phyloP scores from a whole-genome alignment of 2,329 filamentous ascomycete species.

The Exophiala bonariae region DNA sequence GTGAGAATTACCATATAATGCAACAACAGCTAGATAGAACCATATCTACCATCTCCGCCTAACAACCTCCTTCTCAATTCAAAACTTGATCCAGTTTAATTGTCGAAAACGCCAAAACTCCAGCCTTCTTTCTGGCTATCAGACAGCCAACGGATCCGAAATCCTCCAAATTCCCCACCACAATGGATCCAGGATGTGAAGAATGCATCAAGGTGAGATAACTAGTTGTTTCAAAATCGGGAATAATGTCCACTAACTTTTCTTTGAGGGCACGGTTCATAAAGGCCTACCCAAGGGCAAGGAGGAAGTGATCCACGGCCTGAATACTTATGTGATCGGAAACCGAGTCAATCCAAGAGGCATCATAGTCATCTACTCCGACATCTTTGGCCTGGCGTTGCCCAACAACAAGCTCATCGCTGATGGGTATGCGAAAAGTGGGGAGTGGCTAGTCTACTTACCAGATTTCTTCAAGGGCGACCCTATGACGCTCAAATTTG shows the following conservation, averaged over 20 bases:
- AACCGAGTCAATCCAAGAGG: constrained; percentile 42
- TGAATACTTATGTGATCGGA: constrained; percentile 50
- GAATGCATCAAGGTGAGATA: constrained; percentile 31
- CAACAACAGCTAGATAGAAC: no score
- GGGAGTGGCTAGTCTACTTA: constrained; percentile 52
- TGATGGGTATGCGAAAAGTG: constrained; percentile 55
- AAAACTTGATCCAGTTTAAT: no score
- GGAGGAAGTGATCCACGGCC: constrained; percentile 48
- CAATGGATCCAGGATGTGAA: constrained; percentile 15
- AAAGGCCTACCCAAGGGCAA: constrained; percentile 45
- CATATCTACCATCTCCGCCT: no score
- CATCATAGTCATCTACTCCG: constrained; percentile 56
- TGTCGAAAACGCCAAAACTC: no score
- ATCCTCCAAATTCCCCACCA: no score
- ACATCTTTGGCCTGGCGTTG: constrained; percentile 58
- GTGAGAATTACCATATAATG: no score
- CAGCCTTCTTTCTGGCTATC: no score
- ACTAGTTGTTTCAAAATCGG: background rate
- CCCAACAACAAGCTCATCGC: constrained; percentile 55
- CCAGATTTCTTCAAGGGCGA: constrained; percentile 70
- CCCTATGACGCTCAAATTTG: constrained; percentile 57
- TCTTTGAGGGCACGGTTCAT: constrained; percentile 39
- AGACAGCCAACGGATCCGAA: no score
- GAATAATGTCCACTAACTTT: no score
- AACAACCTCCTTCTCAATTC: no score